A percentile compares a stretch with the other conserved stretches of the same genome.
These are phyloP conservation scores for Haplographium delicatum DNA, from an alignment of 495 filamentous ascomycete species.

Conservation along the genomic window DNA sequence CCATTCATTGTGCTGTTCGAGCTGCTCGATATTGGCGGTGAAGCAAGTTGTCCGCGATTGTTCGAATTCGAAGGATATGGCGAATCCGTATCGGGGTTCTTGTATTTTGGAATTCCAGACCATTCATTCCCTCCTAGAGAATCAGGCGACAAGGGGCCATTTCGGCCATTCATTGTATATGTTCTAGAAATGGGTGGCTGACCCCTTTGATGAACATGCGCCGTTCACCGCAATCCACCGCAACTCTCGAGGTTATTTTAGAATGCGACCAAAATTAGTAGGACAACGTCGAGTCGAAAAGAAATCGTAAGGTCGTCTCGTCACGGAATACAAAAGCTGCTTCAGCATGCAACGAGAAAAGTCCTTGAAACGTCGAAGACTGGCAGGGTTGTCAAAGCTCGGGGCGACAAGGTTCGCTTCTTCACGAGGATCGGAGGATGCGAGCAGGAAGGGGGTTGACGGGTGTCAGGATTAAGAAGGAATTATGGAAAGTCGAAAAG, in stretches of 20 bases:
- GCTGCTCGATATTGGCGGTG: conserved; percentile 64
- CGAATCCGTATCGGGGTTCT: conserved; percentile 45
- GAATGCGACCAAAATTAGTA: conserved; percentile 5
- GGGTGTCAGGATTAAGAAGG: too few species aligned
- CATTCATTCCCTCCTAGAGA: conserved; percentile 81
- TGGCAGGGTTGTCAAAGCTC: conserved; percentile 19
- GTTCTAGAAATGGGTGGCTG: conserved; percentile 5
- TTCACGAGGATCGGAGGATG: too few species aligned
- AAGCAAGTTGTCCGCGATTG: conserved; percentile 59
- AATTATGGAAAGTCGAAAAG: too few species aligned
- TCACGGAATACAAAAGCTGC: conserved; percentile 5
- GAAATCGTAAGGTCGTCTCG: conserved; percentile 1
- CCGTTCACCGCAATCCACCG: conserved; percentile 9
- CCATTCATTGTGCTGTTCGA: conserved; percentile 56
- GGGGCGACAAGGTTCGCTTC: conserved; percentile 7
- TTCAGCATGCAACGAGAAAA: conserved; percentile 8
- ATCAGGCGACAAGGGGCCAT: conserved; percentile 71
- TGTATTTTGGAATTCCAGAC: conserved; percentile 74
- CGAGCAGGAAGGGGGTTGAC: too few species aligned
- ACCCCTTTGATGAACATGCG: background rate
- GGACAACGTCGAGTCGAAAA: too few species aligned
- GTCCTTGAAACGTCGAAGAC: conserved; percentile 21
- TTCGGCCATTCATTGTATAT: conserved; percentile 54
- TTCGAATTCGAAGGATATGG: conserved; percentile 49
- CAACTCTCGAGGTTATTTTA: conserved; percentile 5